Evolutionary conservation across 495 filamentous ascomycete species (phyloP).

Genomic region (Penicillium simplicissimum): DNA sequence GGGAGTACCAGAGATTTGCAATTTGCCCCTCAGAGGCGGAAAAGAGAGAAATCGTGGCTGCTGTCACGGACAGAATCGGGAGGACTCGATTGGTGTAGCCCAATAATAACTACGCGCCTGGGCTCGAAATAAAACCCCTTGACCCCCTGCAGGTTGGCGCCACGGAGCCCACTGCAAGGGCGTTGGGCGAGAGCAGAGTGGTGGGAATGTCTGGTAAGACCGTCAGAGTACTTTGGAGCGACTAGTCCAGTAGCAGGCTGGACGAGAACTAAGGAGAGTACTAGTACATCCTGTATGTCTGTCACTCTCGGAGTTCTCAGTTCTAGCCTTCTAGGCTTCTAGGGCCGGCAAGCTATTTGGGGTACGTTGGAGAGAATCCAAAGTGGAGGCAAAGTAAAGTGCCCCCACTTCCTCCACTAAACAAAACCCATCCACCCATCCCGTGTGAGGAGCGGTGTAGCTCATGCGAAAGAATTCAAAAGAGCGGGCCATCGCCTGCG

Average conservation of each 20-base stretch:
- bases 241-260: not conserved
- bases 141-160: constrained; percentile 9
- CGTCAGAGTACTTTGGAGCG: constrained; percentile 1
- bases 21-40: not conserved
- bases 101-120: constrained; percentile 1
- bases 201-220: not conserved
- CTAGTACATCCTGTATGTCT: not conserved
- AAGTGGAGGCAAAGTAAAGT: constrained; percentile 8
- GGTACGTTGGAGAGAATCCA: not conserved
- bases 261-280: not conserved
- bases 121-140: constrained; percentile 5
- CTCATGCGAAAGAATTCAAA: constrained; percentile 5
- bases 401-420: constrained; percentile 13
- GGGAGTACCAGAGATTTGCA: not conserved
- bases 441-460: constrained; percentile 12
- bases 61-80: constrained; percentile 2
- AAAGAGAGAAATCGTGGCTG: not conserved
- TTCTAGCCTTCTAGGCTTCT: too few species aligned
- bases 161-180: constrained; percentile 8
- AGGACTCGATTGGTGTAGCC: not conserved
- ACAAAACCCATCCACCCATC: not conserved
- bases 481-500: constrained; percentile 2
- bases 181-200: not conserved
- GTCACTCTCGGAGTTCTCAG: too few species aligned
- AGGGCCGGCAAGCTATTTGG: not conserved